Conservation (phyloP, 2,329 filamentous ascomycete species). For the Madurella fahalii region DNA sequence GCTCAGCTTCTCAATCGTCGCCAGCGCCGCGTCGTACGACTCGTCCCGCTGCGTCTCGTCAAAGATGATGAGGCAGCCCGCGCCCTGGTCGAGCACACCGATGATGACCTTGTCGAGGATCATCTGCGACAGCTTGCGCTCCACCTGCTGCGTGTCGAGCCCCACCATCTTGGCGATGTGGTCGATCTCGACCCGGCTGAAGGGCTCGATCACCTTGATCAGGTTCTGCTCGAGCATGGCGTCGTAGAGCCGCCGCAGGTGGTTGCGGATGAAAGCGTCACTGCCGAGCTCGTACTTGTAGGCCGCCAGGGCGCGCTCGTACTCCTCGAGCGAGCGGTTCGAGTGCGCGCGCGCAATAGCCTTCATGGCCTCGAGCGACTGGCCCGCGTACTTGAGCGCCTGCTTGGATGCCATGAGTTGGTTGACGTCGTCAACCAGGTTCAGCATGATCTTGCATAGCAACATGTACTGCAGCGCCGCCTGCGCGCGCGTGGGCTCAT, state of each 20-base stretch:
- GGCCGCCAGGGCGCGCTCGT: conserved; percentile 83
- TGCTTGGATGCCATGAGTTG: conserved; percentile 93
- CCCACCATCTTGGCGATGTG: conserved; percentile 98
- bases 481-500: conserved; percentile 86
- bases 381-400: conserved; percentile 91
- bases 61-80: conserved; percentile 95
- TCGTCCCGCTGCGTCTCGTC: conserved; percentile 93
- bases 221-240: conserved; percentile 99
- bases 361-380: conserved; percentile 98
- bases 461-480: conserved; percentile 98
- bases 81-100: conserved; percentile 92
- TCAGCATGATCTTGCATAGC: conserved; percentile 99
- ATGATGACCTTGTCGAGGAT: conserved; percentile 99
- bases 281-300: conserved; percentile 92
- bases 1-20: conserved; percentile 95
- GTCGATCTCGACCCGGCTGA: conserved; percentile 92
- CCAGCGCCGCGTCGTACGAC: conserved; percentile 87
- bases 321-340: conserved; percentile 94
- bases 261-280: conserved; percentile 94
- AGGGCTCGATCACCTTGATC: conserved; percentile 99
- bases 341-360: conserved; percentile 92
- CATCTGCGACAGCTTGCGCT: conserved; percentile 98
- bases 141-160: conserved; percentile 91
- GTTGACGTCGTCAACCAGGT: conserved; percentile 93
- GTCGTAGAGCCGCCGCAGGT: conserved; percentile 92